A percentile compares a stretch with the other conserved stretches of the same genome.
phyloP scores from a whole-genome alignment of 176 grass and related monocot species.

The Ananas comosus region DNA sequence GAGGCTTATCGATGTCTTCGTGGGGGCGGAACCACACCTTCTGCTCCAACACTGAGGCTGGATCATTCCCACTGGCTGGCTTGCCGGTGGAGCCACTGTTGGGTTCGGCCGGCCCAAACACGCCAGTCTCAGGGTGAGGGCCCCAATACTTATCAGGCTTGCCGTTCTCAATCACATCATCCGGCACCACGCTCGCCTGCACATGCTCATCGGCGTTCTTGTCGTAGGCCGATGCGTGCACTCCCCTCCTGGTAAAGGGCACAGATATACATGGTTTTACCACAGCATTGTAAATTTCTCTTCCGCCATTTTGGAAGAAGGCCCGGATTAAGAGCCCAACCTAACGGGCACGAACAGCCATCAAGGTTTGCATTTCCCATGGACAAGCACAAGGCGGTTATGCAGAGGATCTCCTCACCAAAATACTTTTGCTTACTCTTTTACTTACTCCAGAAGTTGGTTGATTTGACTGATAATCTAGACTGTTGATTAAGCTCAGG shows the following conservation, averaged over 20 bases:
- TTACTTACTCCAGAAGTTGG: too few relatives aligned
- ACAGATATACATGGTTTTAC: too few relatives aligned
- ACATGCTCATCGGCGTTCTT: constrained; percentile 91
- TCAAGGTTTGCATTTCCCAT: too few relatives aligned
- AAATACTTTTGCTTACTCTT: too few relatives aligned
- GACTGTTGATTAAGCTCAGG: too few relatives aligned
- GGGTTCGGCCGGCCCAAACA: constrained; percentile 55
- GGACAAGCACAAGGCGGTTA: too few relatives aligned
- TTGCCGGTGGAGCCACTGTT: background rate
- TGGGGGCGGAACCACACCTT: constrained; percentile 87
- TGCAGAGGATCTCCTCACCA: too few relatives aligned
- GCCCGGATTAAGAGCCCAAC: too few relatives aligned
- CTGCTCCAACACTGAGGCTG: constrained; percentile 56
- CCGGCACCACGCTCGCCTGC: constrained; percentile 57
- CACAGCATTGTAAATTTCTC: too few relatives aligned
- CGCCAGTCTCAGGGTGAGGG: constrained; percentile 77
- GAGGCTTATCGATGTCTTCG: constrained; percentile 62
- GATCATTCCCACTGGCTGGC: constrained; percentile 9
- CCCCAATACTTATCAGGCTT: constrained; percentile 80
- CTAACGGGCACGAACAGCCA: too few relatives aligned
- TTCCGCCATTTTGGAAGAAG: too few relatives aligned
- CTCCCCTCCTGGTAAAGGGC: constrained; percentile 31
- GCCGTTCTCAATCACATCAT: constrained; percentile 69
- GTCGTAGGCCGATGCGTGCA: constrained; percentile 78
- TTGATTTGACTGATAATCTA: too few relatives aligned